Percentiles rank a stretch among this genome's conserved stretches.
phyloP scores from a whole-genome alignment of 2,329 filamentous ascomycete genomes.

The Aspergillus awamori region DNA sequence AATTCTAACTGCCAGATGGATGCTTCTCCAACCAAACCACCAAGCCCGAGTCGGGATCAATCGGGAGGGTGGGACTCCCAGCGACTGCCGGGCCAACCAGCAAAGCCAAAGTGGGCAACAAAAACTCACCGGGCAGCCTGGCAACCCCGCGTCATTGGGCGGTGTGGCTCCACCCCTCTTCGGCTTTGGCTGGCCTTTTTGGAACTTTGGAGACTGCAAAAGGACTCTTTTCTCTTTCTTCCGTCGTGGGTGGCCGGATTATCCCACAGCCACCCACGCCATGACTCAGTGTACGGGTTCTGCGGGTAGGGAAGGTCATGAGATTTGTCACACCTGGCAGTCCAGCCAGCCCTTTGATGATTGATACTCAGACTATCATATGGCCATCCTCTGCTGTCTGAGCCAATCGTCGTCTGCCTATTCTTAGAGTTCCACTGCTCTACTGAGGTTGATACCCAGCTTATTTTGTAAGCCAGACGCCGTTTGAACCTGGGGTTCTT shows the following conservation, averaged over 20 bases:
- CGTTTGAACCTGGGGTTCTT: neutral
- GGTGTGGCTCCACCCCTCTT: conserved; percentile 3
- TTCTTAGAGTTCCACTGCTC: conserved; percentile 1
- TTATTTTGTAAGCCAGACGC: neutral
- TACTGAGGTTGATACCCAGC: neutral
- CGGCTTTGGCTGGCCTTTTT: neutral
- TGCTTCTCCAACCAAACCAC: neutral
- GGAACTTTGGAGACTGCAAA: too few relatives aligned
- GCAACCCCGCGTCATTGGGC: conserved; percentile 4
- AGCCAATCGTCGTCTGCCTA: neutral
- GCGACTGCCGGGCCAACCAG: conserved; percentile 1
- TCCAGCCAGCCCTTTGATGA: conserved; percentile 1
- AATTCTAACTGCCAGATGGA: neutral
- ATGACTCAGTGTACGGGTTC: conserved; percentile 2
- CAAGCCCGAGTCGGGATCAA: neutral
- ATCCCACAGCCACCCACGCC: conserved; percentile 6
- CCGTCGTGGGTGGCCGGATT: neutral
- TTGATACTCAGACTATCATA: neutral
- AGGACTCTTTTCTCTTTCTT: neutral
- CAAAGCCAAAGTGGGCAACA: neutral
- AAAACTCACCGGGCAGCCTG: conserved; percentile 2
- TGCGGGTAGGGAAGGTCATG: conserved; percentile 7
- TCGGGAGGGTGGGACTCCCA: neutral
- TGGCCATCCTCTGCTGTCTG: neutral
- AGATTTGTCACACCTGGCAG: neutral